Percentiles rank a stretch among this genome's conserved stretches.
Evolutionary conservation across 2,329 filamentous ascomycete genomes (phyloP).

Genomic region (Trichoderma polysporum): DNA sequence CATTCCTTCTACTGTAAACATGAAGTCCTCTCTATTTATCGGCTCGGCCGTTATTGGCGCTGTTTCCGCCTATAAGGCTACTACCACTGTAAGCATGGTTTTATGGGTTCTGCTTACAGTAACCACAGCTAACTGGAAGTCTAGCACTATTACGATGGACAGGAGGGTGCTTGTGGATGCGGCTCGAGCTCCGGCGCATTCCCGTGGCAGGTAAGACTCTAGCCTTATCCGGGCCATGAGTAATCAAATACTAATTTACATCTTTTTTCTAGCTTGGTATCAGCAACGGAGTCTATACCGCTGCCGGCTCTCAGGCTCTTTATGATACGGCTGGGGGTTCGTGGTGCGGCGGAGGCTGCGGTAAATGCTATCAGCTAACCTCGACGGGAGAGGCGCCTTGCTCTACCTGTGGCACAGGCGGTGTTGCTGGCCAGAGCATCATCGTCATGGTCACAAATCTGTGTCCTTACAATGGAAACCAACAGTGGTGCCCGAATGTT

Average conservation of each 20-base stretch:
- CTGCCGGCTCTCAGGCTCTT: conserved; percentile 11
- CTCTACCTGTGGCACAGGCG: conserved; percentile 1
- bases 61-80: conserved; percentile 1
- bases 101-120: background rate
- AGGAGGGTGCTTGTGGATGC: conserved; percentile 7
- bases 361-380: conserved; percentile 13
- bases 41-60: background rate
- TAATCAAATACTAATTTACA: background rate
- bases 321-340: conserved; percentile 10
- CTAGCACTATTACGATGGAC: conserved; percentile 9
- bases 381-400: conserved; percentile 11
- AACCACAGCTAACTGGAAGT: background rate
- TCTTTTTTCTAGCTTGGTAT: background rate
- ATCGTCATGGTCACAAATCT: conserved; percentile 14
- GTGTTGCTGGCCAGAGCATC: conserved; percentile 15
- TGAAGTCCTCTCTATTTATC: background rate
- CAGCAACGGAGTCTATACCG: conserved; percentile 9
- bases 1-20: too few relatives aligned
- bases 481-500: background rate
- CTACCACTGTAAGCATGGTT: background rate
- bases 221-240: background rate
- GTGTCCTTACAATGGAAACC: conserved; percentile 12
- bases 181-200: conserved; percentile 9
- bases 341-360: conserved; percentile 11
- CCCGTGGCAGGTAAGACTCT: conserved; percentile 7